These are phyloP conservation scores for Colletotrichum sidae DNA, from an alignment of 2,329 filamentous ascomycete genomes.

Conservation along the genomic window DNA sequence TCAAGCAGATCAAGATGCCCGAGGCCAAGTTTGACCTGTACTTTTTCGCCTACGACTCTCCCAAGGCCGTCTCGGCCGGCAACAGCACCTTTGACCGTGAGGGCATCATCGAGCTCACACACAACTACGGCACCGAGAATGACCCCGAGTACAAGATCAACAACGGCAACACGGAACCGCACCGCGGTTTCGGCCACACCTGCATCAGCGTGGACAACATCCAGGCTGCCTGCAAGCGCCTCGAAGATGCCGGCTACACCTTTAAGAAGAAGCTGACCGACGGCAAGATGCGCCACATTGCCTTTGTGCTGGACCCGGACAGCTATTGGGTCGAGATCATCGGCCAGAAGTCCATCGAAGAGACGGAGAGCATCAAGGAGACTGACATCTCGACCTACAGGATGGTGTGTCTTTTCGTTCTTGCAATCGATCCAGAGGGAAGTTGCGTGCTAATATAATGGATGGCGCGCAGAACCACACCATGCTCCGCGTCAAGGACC, in stretches of 20 bases:
- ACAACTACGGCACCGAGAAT: constrained; percentile 89
- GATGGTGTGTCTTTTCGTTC: constrained; percentile 59
- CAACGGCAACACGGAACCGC: constrained; percentile 92
- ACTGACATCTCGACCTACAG: constrained; percentile 83
- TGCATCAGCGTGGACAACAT: constrained; percentile 87
- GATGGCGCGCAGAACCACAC: constrained; percentile 75
- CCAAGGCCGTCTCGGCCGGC: constrained; percentile 78
- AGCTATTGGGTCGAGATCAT: constrained; percentile 90
- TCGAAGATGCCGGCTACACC: constrained; percentile 89
- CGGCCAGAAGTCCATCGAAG: constrained; percentile 76
- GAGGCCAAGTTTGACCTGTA: constrained; percentile 95
- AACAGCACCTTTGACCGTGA: constrained; percentile 83
- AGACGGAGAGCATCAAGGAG: constrained; percentile 76
- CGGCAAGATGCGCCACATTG: constrained; percentile 87
- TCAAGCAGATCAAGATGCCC: constrained; percentile 84
- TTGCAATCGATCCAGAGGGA: no score
- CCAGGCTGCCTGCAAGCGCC: constrained; percentile 87
- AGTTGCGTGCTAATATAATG: background rate
- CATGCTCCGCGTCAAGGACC: constrained; percentile 94
- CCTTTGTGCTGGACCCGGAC: constrained; percentile 90
- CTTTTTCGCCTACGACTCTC: constrained; percentile 89
- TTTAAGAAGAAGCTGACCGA: constrained; percentile 97
- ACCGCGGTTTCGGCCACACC: constrained; percentile 86
- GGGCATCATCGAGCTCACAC: constrained; percentile 87
- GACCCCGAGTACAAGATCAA: constrained; percentile 83